phyloP scores from a whole-genome alignment of 495 filamentous ascomycete genomes.

The Neurospora sp. region DNA sequence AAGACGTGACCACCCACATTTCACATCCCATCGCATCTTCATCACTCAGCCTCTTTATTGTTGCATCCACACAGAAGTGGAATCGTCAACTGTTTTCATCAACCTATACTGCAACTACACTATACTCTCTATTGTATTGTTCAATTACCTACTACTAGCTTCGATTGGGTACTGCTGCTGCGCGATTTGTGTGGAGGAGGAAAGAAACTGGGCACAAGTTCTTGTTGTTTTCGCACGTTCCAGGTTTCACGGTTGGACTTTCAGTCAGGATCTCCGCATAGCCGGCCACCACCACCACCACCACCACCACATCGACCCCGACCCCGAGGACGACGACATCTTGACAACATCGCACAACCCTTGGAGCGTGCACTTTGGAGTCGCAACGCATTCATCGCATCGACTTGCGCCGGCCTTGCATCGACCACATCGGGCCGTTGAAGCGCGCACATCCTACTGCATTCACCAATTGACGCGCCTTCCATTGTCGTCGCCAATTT shows the following conservation, averaged over 20 bases:
- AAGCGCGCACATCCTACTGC: not conserved
- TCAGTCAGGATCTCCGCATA: not conserved
- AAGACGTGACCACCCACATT: constrained; percentile 1
- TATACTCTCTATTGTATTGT: not conserved
- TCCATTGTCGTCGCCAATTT: not conserved
- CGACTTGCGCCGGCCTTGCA: not conserved
- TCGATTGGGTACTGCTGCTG: not conserved
- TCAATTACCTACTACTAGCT: not conserved
- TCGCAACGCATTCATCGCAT: not conserved
- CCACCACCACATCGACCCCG: not conserved
- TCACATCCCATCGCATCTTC: not conserved
- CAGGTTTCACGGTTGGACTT: not conserved
- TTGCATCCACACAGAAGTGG: not conserved
- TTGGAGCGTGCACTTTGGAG: not conserved
- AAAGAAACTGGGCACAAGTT: not conserved
- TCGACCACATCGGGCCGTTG: not conserved
- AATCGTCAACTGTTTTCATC: not conserved
- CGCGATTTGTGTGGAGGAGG: not conserved
- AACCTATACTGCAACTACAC: not conserved
- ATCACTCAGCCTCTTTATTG: not conserved
- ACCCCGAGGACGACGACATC: not conserved
- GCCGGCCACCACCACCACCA: not conserved
- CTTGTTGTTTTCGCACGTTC: not conserved
- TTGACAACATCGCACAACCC: not conserved
- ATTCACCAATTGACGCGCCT: not conserved